Base-by-base conservation (phyloP, 768 basidiomycete species). In the Leucocoprinus leucothites region DNA sequence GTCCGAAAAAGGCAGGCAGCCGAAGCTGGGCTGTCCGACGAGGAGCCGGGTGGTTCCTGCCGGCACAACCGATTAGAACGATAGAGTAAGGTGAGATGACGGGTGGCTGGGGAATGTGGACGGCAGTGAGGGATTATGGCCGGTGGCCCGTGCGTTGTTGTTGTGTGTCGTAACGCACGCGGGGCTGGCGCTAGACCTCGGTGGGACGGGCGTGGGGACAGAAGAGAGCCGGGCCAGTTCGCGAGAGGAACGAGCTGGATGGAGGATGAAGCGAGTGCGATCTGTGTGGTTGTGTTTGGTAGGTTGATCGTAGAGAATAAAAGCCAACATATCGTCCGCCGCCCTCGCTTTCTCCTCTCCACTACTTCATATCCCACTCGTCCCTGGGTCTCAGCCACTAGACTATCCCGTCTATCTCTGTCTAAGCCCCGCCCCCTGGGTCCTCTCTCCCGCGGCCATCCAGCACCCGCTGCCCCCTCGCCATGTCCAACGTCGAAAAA, bases 401-500 rank as follows among this genome's bases (percentile, higher is more conserved):
- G 43, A 50, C 44, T 41, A 35, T 51, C 36, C 18, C n/a, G 36
- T 40, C 13, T 51, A n/a, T n/a, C n/a, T n/a, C n/a, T 51, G 50
- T 52, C 43, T 55, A 22, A 42, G 34, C 49, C n/a, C 47, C 34
- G 18, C 21, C 47, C 38, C 60, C 44, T 45, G 54, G 40, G 47
- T n/a, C 28, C 42, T 48, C 34, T 53, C 14, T 53, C 44, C 41
- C 28, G 25, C 50, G 53, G 57, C 36, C 38, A 25, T 53, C 43
- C 42, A 53, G 24, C 34, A 26, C 31, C 22, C 42, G 19, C 49
- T 36, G 34, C 24, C 35, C n/a, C n/a, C 35, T 44, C 44, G 36
- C 44, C 35, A 63, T 63, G 62, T 59, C 59, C 58, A 48, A 60
- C 55, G 53, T 59, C 56, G 61, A 60, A 57, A 86, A 87, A 79